A percentile compares a stretch with the other conserved stretches of the same genome.
These are phyloP conservation scores for Pythium folliculosum DNA, from an alignment of 352 stramenopile species.

Conservation along the genomic window DNA sequence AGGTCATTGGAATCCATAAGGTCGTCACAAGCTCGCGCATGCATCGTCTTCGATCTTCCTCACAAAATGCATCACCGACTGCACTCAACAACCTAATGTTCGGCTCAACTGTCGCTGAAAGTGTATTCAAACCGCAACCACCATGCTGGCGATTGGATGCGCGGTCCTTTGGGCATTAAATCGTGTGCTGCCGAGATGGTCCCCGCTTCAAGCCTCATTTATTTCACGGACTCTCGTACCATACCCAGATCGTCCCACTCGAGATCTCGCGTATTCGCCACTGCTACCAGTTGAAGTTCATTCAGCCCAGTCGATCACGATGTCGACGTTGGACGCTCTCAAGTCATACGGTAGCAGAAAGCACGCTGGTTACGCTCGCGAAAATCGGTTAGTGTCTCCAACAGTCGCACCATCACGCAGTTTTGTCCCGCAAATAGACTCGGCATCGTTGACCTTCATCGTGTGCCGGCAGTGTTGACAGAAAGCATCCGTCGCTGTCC, in stretches of 20 bases:
- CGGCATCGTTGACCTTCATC: no score
- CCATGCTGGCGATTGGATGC: not conserved
- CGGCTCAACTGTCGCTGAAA: not conserved
- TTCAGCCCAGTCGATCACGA: not conserved
- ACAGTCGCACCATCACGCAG: no score
- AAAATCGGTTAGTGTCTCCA: no score
- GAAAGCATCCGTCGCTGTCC: no score
- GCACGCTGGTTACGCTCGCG: not conserved
- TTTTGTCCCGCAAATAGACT: no score
- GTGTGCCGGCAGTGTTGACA: no score
- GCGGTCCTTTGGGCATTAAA: not conserved
- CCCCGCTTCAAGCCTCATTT: not conserved
- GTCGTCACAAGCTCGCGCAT: not conserved
- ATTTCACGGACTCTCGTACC: not conserved
- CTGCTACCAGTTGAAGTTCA: not conserved
- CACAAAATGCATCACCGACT: not conserved
- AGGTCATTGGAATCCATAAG: constrained; percentile 3
- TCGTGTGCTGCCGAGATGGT: not conserved
- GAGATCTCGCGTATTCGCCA: not conserved
- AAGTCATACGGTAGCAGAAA: constrained; percentile 2
- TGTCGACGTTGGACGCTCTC: not conserved
- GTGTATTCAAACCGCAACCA: not conserved
- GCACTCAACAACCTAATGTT: constrained; percentile 1
- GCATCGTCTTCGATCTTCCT: not conserved
- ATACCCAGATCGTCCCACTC: constrained; percentile 1